A percentile compares a stretch with the other conserved stretches of the same genome.
phyloP scores from a whole-genome alignment of 75 land plant genomes.

The Azolla pinnata region DNA sequence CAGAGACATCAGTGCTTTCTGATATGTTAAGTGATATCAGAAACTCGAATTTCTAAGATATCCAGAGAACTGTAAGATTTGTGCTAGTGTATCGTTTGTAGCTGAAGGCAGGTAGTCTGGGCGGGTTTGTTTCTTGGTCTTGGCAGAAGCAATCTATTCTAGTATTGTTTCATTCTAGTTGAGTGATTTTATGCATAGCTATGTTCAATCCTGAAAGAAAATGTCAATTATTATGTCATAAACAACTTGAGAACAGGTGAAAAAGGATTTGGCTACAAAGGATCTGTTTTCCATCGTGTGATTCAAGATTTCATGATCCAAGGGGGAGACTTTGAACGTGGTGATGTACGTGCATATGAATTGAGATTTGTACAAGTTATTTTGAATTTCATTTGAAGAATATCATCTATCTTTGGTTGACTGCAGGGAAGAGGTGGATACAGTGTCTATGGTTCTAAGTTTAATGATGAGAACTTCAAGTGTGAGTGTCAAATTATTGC shows the following conservation, averaged over 20 bases:
- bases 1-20: too few relatives aligned
- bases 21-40: too few relatives aligned
- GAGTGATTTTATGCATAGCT: too few relatives aligned
- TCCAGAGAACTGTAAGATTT: too few relatives aligned
- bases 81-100: too few relatives aligned
- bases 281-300: constrained; percentile 78
- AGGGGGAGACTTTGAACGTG: constrained; percentile 87
- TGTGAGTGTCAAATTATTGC: constrained; percentile 30
- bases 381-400: background rate
- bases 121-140: too few relatives aligned
- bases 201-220: too few relatives aligned
- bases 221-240: background rate
- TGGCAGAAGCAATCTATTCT: too few relatives aligned
- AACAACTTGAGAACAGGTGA: constrained; percentile 39
- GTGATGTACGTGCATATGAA: constrained; percentile 45
- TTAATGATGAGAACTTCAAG: constrained; percentile 81
- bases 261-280: constrained; percentile 88
- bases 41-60: too few relatives aligned
- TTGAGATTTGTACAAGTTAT: too few relatives aligned
- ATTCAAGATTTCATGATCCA: constrained; percentile 91
- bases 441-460: constrained; percentile 84
- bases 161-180: too few relatives aligned
- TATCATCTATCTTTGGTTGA: background rate
- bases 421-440: constrained; percentile 84
- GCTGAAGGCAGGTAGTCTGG: too few relatives aligned